Evolutionary conservation across 441 rosid species (phyloP).

Genomic region (Sinapis alba): DNA sequence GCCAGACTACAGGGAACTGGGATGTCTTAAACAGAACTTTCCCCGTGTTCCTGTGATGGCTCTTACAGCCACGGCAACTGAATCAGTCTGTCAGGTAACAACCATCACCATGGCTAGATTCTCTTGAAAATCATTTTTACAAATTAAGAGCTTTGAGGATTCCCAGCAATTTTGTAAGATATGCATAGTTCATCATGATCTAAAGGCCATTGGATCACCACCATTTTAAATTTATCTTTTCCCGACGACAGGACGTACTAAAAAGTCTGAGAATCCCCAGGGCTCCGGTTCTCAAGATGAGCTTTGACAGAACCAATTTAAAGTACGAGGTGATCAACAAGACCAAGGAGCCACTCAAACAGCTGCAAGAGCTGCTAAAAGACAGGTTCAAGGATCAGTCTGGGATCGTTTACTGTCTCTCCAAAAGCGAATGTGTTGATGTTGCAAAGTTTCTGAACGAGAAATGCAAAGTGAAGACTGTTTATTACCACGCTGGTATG

Average conservation of each 20-base stretch:
- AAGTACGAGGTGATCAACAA: slow-evolving; percentile 87
- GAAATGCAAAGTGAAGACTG: slow-evolving; percentile 77
- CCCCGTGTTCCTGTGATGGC: slow-evolving; percentile 81
- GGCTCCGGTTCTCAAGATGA: slow-evolving; percentile 86
- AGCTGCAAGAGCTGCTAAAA: slow-evolving; percentile 75
- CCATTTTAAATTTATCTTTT: slow-evolving; percentile 22
- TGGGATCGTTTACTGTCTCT: slow-evolving; percentile 95
- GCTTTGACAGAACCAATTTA: slow-evolving; percentile 95
- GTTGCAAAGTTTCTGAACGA: slow-evolving; percentile 82
- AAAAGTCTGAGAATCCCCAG: slow-evolving; percentile 73
- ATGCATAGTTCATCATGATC: slow-evolving; percentile 1
- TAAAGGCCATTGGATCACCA: not conserved
- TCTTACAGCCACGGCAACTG: slow-evolving; percentile 93
- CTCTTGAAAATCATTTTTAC: not conserved
- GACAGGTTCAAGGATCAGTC: slow-evolving; percentile 73
- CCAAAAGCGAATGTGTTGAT: slow-evolving; percentile 87
- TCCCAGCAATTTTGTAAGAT: slow-evolving; percentile 4
- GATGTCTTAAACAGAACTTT: slow-evolving; percentile 86
- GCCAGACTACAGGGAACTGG: slow-evolving; percentile 87
- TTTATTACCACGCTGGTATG: slow-evolving; percentile 90
- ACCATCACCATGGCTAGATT: slow-evolving; percentile 15
- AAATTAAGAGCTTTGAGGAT: not conserved
- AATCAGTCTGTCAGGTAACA: slow-evolving; percentile 74
- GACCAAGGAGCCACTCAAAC: slow-evolving; percentile 78
- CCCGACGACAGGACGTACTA: slow-evolving; percentile 67